Evolutionary conservation across 2,329 filamentous ascomycete genomes (phyloP), one percentile per base, ranked within the genome.

Genomic region (Pseudogymnoascus sp.): DNA sequence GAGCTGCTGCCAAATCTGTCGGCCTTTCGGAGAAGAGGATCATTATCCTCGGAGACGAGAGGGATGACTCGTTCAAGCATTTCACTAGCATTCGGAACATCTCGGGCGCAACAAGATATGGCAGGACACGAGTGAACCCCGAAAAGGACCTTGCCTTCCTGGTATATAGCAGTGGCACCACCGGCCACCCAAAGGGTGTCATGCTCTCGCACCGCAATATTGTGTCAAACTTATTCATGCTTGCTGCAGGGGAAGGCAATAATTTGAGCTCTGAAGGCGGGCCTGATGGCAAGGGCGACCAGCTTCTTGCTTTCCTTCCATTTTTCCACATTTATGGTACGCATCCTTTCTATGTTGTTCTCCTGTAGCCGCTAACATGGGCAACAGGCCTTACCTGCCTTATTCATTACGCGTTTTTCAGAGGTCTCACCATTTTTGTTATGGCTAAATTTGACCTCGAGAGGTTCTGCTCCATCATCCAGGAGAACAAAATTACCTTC

Each of bases 101-200:
- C 19, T 82, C 83, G 1, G 80, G 84, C 3, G 79, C 82, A 0
- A 78, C 80, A 2, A 80, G 83, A 67, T 85, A 83, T 70, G 80
- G 84, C 16, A 82, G 82, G 63, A 79, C 85, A 4, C 86, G 83
- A 69, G 76, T 91, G 61, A 80, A 89, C 59, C 84, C 90, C 0
- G 80, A 82, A 60, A 86, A 85, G 64, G 91, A 96, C 72, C 74
- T 95, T 26, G 88, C 91, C 0, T 96, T 95, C 71, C 76, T 97
- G 64, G 91, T 96, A 0, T 97, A 96, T 50, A 91, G 87, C 60
- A 93, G 88, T 6, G 93, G 93, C 6, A 97, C 93, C 0, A 97
- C 93, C 0, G 93, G 93, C 1, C 78, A 92, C 61, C 93, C 93
- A 0, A 97, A 97, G 75, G 93, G 93, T 14, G 93, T 97, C 13